A percentile compares a stretch with the other conserved stretches of the same genome.
phyloP scores from a whole-genome alignment of 2,329 filamentous ascomycete species.

The Xylaria sp. region DNA sequence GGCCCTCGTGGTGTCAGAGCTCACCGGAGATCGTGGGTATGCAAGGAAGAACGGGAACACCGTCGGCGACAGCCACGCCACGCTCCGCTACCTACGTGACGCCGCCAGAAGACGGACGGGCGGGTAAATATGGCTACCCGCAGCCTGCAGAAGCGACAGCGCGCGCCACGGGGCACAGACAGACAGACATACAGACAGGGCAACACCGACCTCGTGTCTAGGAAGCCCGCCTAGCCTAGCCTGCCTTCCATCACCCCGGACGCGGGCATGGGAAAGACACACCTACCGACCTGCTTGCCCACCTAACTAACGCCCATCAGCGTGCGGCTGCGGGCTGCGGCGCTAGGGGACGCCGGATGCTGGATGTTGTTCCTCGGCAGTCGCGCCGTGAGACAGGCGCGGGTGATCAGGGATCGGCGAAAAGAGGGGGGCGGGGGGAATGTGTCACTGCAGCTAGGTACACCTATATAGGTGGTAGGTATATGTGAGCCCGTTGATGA shows the following conservation, averaged over 20 bases:
- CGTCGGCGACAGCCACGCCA: not conserved
- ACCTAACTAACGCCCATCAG: not conserved
- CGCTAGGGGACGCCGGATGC: too few species aligned
- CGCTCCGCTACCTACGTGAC: too few species aligned
- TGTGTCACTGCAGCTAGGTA: slow-evolving; percentile 5
- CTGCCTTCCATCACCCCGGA: not conserved
- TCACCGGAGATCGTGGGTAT: not conserved
- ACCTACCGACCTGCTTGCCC: not conserved
- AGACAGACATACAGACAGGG: too few species aligned
- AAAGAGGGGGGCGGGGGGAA: too few species aligned
- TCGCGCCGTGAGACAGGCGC: slow-evolving; percentile 7
- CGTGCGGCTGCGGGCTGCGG: too few species aligned
- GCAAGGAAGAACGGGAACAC: not conserved
- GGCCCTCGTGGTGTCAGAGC: not conserved
- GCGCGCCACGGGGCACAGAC: too few species aligned
- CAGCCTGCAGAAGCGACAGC: too few species aligned
- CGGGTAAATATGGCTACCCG: slow-evolving; percentile 12
- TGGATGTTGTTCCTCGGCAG: slow-evolving; percentile 16
- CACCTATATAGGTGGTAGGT: too few species aligned
- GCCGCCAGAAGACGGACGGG: too few species aligned
- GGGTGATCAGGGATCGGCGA: slow-evolving; percentile 3
- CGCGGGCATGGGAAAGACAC: not conserved
- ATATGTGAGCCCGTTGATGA: slow-evolving; percentile 15
- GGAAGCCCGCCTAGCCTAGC: too few species aligned
- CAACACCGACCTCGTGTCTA: too few species aligned